Conservation (phyloP, 2,329 filamentous ascomycete species). For the Colletotrichum zoysiae region DNA sequence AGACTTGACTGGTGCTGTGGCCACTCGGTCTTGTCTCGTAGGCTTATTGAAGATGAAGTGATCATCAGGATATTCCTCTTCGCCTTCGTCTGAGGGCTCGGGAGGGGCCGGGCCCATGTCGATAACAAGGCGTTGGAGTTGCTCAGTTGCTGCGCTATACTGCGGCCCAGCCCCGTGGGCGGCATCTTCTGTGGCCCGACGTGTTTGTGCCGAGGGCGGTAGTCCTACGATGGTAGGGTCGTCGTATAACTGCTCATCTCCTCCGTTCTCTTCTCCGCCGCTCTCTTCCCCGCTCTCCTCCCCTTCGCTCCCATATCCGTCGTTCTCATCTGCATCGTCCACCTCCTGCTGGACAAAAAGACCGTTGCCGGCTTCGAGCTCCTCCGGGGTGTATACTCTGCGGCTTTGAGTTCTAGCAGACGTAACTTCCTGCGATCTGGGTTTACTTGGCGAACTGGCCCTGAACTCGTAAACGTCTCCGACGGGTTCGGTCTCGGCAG, state of each 20-base stretch:
- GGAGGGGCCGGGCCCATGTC: conserved; percentile 11
- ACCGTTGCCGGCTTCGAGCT: not conserved
- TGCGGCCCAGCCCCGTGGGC: not conserved
- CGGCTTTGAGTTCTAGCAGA: not conserved
- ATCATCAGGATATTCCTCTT: conserved; percentile 25
- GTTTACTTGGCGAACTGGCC: not conserved
- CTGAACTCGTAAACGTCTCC: not conserved
- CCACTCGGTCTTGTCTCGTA: not conserved
- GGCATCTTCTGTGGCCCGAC: not conserved
- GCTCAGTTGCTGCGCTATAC: not conserved
- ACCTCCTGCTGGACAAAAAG: conserved; percentile 12
- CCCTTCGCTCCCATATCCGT: not conserved
- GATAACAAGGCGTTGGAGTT: conserved; percentile 4
- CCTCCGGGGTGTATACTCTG: not conserved
- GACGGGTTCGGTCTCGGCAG: not conserved
- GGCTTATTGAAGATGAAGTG: conserved; percentile 23
- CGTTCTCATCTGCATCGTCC: not conserved
- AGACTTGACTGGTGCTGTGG: conserved; percentile 3
- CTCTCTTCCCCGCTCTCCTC: not conserved
- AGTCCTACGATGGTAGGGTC: conserved; percentile 24
- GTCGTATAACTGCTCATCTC: conserved; percentile 18
- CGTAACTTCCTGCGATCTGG: not conserved
- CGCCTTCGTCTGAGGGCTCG: not conserved
- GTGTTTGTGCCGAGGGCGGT: conserved; percentile 4
- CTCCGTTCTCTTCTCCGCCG: not conserved